Evolutionary conservation across 495 filamentous ascomycete species (phyloP).

Genomic region (Niebla homalea): DNA sequence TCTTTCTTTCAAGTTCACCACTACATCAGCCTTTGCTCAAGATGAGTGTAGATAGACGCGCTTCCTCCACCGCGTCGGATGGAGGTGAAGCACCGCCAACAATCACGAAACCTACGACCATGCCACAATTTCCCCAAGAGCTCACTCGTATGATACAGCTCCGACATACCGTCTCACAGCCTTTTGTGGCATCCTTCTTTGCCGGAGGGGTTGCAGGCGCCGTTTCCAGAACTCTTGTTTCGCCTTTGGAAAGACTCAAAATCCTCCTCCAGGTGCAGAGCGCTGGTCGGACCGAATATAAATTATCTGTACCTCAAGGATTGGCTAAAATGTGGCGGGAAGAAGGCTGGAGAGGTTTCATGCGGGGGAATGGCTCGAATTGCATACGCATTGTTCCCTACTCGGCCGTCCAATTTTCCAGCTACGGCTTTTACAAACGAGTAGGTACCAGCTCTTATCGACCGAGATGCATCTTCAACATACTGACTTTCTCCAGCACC

Average conservation of each 20-base stretch:
- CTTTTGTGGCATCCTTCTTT: constrained; percentile 80
- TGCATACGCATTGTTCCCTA: constrained; percentile 97
- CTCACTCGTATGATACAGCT: constrained; percentile 22
- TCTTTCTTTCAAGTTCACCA: background rate
- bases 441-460: constrained; percentile 35
- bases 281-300: constrained; percentile 80
- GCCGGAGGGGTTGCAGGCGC: constrained; percentile 94
- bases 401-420: constrained; percentile 93
- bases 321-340: constrained; percentile 90
- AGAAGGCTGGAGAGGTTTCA: constrained; percentile 90
- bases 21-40: background rate
- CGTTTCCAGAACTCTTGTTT: constrained; percentile 94
- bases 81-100: background rate
- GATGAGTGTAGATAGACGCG: constrained; percentile 13
- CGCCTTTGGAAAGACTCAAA: constrained; percentile 87
- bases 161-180: constrained; percentile 48
- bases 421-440: constrained; percentile 93
- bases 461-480: background rate
- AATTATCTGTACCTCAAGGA: constrained; percentile 75
- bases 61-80: constrained; percentile 2
- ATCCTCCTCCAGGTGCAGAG: constrained; percentile 96
- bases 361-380: constrained; percentile 96
- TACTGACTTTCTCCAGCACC: constrained; percentile 38
- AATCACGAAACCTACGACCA: background rate
- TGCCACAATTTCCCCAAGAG: constrained; percentile 9